Conservation (phyloP, 306 rosid genomes). For the Acacia acuminata region DNA sequence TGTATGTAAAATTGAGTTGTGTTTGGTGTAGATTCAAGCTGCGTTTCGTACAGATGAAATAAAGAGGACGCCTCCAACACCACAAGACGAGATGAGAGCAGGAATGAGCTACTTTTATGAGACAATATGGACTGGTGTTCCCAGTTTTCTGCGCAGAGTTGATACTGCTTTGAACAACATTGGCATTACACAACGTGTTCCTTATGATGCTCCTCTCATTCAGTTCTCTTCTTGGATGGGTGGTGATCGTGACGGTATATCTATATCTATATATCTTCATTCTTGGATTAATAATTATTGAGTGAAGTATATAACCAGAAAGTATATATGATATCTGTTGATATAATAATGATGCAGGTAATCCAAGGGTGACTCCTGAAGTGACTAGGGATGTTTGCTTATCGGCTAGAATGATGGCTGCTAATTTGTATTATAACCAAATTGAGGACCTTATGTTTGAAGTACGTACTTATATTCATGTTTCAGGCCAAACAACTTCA, state of each 20-base stretch:
- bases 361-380: conserved; percentile 91
- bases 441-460: conserved; percentile 92
- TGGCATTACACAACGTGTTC: conserved; percentile 77
- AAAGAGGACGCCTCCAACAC: conserved; percentile 85
- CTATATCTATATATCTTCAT: neutral
- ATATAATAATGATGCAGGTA: conserved; percentile 50
- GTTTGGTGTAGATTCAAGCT: conserved; percentile 72
- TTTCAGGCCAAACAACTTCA: too few relatives aligned
- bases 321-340: neutral
- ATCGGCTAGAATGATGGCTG: conserved; percentile 92
- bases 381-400: conserved; percentile 90
- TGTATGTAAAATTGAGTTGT: neutral
- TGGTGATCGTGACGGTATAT: conserved; percentile 91
- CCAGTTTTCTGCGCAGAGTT: conserved; percentile 78
- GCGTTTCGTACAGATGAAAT: conserved; percentile 95
- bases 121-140: conserved; percentile 91
- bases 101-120: conserved; percentile 97
- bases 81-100: conserved; percentile 95
- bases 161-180: conserved; percentile 88
- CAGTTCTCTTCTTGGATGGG: conserved; percentile 98
- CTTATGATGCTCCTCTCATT: conserved; percentile 84
- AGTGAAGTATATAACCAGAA: neutral
- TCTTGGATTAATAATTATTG: neutral
- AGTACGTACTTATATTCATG: conserved; percentile 29
- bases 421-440: conserved; percentile 74